A percentile compares a stretch with the other conserved stretches of the same genome.
Conservation (phyloP, 306 rosid species). For the Quercus variabilis region DNA sequence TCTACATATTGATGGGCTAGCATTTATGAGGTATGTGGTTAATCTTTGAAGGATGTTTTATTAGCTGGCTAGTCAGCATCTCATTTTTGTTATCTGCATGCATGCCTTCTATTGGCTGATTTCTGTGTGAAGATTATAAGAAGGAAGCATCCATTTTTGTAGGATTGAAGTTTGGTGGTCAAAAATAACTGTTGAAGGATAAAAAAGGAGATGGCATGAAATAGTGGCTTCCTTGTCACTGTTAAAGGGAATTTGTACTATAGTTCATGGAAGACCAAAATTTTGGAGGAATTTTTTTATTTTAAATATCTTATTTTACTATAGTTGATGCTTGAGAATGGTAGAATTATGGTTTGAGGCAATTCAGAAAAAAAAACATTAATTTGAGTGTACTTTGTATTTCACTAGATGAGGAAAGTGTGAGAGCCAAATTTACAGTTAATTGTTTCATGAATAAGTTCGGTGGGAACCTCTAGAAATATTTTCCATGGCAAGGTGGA, state of each 20-base stretch:
- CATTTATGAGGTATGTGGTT: constrained; percentile 16
- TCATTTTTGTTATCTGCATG: constrained; percentile 15
- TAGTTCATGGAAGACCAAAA: constrained; percentile 25
- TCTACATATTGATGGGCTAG: constrained; percentile 1
- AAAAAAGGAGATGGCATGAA: background rate
- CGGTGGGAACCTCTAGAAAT: background rate
- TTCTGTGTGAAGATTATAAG: constrained; percentile 16
- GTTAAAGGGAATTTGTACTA: constrained; percentile 24
- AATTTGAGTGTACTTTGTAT: constrained; percentile 14
- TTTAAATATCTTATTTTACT: background rate
- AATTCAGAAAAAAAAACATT: constrained; percentile 15
- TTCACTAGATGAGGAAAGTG: background rate
- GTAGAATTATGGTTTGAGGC: constrained; percentile 6
- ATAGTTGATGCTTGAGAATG: constrained; percentile 18
- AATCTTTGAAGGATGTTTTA: constrained; percentile 12
- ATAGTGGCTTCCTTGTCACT: background rate
- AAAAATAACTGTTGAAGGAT: constrained; percentile 10
- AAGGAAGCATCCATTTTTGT: constrained; percentile 19
- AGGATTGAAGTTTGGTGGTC: constrained; percentile 19
- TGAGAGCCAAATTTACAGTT: background rate
- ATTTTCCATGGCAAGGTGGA: background rate
- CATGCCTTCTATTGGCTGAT: constrained; percentile 25
- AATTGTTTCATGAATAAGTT: background rate
- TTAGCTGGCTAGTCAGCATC: background rate
- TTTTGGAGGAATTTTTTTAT: constrained; percentile 26